Conservation (phyloP, 306 rosid species). For the Oemleria cerasiformis region DNA sequence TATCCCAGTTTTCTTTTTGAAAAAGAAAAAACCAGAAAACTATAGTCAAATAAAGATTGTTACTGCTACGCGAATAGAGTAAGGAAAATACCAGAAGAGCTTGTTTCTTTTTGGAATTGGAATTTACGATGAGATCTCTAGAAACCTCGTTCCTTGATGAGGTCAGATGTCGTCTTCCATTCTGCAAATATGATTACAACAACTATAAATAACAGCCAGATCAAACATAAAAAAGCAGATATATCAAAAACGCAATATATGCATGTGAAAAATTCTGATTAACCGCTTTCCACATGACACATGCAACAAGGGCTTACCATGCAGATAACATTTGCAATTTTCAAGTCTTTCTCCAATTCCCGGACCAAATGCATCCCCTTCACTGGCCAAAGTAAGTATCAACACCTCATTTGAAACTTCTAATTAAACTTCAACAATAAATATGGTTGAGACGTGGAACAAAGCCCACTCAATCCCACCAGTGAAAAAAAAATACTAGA, state of each 20-base stretch:
- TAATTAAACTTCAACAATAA: slow-evolving; percentile 12
- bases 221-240: slow-evolving; percentile 16
- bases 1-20: no score
- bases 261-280: slow-evolving; percentile 17
- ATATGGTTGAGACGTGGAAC: slow-evolving; percentile 1
- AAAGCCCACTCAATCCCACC: neutral
- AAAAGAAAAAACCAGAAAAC: slow-evolving; percentile 12
- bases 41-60: slow-evolving; percentile 17
- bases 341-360: slow-evolving; percentile 93
- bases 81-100: slow-evolving; percentile 73
- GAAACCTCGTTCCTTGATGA: slow-evolving; percentile 94
- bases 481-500: neutral
- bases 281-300: slow-evolving; percentile 16
- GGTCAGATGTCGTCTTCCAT: slow-evolving; percentile 92
- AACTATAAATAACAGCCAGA: slow-evolving; percentile 27
- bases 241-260: slow-evolving; percentile 8
- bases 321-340: slow-evolving; percentile 96
- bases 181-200: slow-evolving; percentile 49
- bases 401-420: slow-evolving; percentile 38
- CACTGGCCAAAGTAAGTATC: slow-evolving; percentile 96
- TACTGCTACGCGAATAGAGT: slow-evolving; percentile 13
- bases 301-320: slow-evolving; percentile 55
- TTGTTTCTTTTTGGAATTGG: slow-evolving; percentile 86
- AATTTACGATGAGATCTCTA: slow-evolving; percentile 90
- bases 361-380: slow-evolving; percentile 99